Percentiles rank a stretch among this genome's conserved stretches.
phyloP scores from a whole-genome alignment of 73 alveolate genomes.

The Paramecium sonneborni region DNA sequence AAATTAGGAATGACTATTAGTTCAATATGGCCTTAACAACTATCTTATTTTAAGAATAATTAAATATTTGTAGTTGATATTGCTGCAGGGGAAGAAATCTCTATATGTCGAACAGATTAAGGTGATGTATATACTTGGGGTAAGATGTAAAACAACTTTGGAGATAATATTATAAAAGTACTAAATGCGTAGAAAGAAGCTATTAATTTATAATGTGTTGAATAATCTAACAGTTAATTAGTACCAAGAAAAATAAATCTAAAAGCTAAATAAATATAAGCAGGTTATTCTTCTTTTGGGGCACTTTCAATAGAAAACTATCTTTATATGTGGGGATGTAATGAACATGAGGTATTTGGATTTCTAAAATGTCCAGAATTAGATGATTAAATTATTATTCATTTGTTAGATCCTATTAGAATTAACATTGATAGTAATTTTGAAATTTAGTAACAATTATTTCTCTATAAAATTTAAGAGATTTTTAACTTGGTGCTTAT shows the following conservation, averaged over 20 bases:
- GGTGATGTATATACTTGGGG: constrained; percentile 55
- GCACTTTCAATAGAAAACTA: neutral
- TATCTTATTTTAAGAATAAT: constrained; percentile 14
- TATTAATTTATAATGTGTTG: neutral
- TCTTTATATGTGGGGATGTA: constrained; percentile 28
- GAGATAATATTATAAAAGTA: neutral
- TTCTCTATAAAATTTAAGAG: neutral
- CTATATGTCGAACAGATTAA: neutral
- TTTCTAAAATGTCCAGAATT: neutral
- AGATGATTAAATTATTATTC: neutral
- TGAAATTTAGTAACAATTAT: neutral
- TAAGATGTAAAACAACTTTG: neutral
- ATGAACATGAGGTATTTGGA: constrained; percentile 14
- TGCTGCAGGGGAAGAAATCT: neutral
- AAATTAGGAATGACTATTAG: constrained; percentile 18
- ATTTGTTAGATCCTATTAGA: constrained; percentile 23
- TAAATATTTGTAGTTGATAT: neutral
- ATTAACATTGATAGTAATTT: neutral
- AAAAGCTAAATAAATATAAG: neutral
- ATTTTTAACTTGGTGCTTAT: constrained; percentile 16
- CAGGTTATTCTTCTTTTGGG: neutral
- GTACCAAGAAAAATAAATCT: neutral
- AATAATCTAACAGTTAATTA: neutral
- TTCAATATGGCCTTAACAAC: neutral
- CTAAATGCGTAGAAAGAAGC: neutral